Evolutionary conservation across 73 alveolate genomes (phyloP), one percentile per base, ranked within the genome.

Genomic region (Durusdinium trenchii): DNA sequence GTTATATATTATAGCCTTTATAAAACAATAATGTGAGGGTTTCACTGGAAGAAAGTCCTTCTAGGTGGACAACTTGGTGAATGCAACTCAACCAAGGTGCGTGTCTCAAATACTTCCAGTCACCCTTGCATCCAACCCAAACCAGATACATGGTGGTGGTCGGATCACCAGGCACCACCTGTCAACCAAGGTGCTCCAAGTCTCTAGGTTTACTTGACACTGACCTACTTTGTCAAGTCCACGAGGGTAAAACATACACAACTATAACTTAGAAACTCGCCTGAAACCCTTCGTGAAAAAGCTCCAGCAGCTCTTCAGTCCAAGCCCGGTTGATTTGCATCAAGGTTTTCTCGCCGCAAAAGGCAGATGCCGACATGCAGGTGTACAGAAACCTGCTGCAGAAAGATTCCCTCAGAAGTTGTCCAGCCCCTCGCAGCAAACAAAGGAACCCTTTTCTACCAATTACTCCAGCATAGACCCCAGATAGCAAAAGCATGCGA

Each of bases 321-420:
- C 92, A 82, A 35, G 71, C 64, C 10, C 18, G 5, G 92, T 82
- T 82, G 50, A 82, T 42, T 45, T 82, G 50, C 5, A 6, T 10
- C 48, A 82, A 35, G 4, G 92, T 82, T 45, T 48, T 40, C 40
- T 40, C 67, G 10, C 69, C 92, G 9, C 50, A 28, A 35, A 82
- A 47, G 32, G 69, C 71, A 0, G 62, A 48, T 45, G 62, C 54
- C 43, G 92, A 82, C 7, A 82, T 82, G 92, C 92, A 82, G 69
- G 73, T 30, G 71, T 47, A 48, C 30, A 82, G 71, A 32, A 82
- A 35, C 30, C 92, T 67, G 50, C 71, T 47, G 48, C 64, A 47
- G 73, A 82, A 82, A 6, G 92, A 82, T 4, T 82, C 50, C 92
- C 92, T 82, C n/a, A n/a, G 92, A 28, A 10, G 51, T 51, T 36